Conservation (phyloP, 208 protist species). For the Leishmania guyanensis region DNA sequence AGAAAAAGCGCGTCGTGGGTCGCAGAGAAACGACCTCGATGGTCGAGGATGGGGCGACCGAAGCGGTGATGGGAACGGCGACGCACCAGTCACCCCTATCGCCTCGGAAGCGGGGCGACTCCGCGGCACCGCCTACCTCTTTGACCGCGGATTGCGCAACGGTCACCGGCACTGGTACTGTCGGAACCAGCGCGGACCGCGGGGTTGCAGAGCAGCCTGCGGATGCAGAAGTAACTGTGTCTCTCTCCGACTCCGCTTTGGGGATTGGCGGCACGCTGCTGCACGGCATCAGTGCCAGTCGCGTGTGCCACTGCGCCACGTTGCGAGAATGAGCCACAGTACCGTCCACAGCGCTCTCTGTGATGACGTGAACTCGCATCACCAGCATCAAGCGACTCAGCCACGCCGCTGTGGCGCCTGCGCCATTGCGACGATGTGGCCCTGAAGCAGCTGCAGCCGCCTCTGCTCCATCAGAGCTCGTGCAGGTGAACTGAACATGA, state of each 20-base stretch:
- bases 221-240: background rate
- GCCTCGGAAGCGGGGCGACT: background rate
- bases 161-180: conserved; percentile 11
- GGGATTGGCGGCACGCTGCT: background rate
- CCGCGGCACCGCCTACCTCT: background rate
- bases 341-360: conserved; percentile 4
- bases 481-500: conserved; percentile 11
- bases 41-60: background rate
- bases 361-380: conserved; percentile 9
- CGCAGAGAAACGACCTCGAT: conserved; percentile 7
- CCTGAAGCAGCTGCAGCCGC: background rate
- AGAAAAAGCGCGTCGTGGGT: conserved; percentile 18
- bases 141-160: background rate
- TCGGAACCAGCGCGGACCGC: background rate
- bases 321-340: background rate
- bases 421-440: too few relatives aligned
- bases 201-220: background rate
- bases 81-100: background rate
- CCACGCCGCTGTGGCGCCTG: conserved; percentile 8
- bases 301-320: conserved; percentile 24
- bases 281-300: conserved; percentile 17
- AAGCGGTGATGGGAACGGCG: background rate
- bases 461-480: background rate
- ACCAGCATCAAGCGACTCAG: conserved; percentile 16
- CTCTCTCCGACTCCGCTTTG: background rate